Evolutionary conservation across 495 filamentous ascomycete genomes (phyloP), one percentile per base, ranked within the genome.

Genomic region (Thermothielavioides terrestris): DNA sequence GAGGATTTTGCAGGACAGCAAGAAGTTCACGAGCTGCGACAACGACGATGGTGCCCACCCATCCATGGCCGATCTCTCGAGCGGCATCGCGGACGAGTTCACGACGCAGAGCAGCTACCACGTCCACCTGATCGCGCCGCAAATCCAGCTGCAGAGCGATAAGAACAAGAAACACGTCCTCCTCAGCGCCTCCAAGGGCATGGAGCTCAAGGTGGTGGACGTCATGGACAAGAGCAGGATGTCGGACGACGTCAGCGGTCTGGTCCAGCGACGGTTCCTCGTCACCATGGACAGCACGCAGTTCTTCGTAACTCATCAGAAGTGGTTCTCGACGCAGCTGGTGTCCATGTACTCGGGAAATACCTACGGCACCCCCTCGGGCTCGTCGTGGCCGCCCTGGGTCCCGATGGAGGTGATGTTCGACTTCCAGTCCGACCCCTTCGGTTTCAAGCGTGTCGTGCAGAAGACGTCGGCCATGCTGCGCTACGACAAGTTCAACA

Each of bases 371-470:
- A 85, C 90, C 31, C 82, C 86, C 12, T 74, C 80, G 23, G 85
- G 84, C 14, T 89, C 89, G 25, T 81, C 85, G 4, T 98, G 92
- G 92, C 92, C 92, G 4, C 92, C 92, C 25, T 98, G 92, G 92
- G 84, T 97, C 31, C 90, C 92, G 3, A 81, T 97, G 69, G 92
- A 98, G 68, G 86, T 94, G 49, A 95, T 96, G 84, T 96, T 95
- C 54, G 90, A 97, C 68, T 98, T 95, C 68, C 70, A 88, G 46
- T 72, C 84, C 17, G 85, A 90, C 60, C 91, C 92, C 1, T 95
- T 95, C 60, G 92, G 94, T 25, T 97, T 96, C 72, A 89, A 88
- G 54, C 79, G 94, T 23, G 88, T 97, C 25, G 88, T 98, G 36
- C 86, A 95, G 57, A 86, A 87, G 64, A 98, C 92, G 6, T 97